A percentile compares a stretch with the other conserved stretches of the same genome.
Conservation (phyloP, 805 yeast genomes). For the Saccharomyces kudriavzevii region DNA sequence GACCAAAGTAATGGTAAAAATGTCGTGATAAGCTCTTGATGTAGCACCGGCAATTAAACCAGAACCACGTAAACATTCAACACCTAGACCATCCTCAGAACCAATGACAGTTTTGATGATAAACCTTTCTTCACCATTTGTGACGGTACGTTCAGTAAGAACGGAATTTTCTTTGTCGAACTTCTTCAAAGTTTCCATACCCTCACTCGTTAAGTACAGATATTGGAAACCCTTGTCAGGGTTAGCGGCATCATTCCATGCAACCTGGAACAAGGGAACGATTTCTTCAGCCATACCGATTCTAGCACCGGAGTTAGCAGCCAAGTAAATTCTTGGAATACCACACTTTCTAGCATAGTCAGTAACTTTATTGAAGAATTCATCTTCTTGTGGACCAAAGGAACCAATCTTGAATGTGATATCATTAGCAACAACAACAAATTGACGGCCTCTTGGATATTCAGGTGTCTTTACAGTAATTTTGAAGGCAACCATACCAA, state of each 20-base stretch:
- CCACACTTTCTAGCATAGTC: slow-evolving; percentile 85
- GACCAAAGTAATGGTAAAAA: slow-evolving; percentile 93
- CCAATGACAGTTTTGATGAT: slow-evolving; percentile 83
- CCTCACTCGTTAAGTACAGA: slow-evolving; percentile 71
- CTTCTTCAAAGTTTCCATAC: slow-evolving; percentile 45
- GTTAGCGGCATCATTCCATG: slow-evolving; percentile 74
- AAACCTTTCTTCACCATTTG: slow-evolving; percentile 74
- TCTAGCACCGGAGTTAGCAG: slow-evolving; percentile 99
- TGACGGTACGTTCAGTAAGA: slow-evolving; percentile 70
- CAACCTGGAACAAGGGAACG: slow-evolving; percentile 78
- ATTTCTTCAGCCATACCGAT: slow-evolving; percentile 97
- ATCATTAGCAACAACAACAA: slow-evolving; percentile 90
- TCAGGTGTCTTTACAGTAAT: slow-evolving; percentile 90
- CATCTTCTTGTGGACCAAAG: slow-evolving; percentile 94
- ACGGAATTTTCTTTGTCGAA: slow-evolving; percentile 56
- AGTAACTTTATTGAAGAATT: slow-evolving; percentile 84
- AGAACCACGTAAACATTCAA: slow-evolving; percentile 95
- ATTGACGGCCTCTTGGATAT: slow-evolving; percentile 91
- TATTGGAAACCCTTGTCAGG: slow-evolving; percentile 86
- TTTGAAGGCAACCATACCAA: slow-evolving; percentile 98
- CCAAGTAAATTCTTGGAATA: slow-evolving; percentile 87
- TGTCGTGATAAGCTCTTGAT: slow-evolving; percentile 93
- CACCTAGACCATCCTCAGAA: slow-evolving; percentile 95
- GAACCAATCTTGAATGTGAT: slow-evolving; percentile 98
- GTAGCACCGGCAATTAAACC: slow-evolving; percentile 99